phyloP scores from a whole-genome alignment of 345 rosid species.

The Acer negundo region DNA sequence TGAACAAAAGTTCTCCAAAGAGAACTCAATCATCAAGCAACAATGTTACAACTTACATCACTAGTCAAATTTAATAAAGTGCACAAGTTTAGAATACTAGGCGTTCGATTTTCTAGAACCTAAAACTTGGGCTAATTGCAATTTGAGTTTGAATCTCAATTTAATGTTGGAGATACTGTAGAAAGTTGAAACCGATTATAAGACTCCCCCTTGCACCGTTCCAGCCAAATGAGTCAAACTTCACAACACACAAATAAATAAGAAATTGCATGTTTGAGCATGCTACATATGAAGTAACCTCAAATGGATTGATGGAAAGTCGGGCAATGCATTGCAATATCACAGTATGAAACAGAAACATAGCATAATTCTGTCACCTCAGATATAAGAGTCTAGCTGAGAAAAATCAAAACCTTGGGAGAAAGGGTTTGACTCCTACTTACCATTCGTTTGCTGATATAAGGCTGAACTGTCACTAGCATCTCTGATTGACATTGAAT shows the following conservation, averaged over 20 bases:
- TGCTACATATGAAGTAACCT: background rate
- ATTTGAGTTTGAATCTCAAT: background rate
- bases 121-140: background rate
- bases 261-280: background rate
- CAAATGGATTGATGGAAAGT: background rate
- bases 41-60: too few species aligned
- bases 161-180: background rate
- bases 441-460: constrained; percentile 81
- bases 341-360: background rate
- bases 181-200: background rate
- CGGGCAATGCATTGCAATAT: constrained; percentile 3
- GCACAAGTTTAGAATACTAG: background rate
- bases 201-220: background rate
- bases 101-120: background rate
- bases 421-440: constrained; percentile 14
- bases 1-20: background rate
- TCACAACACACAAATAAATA: background rate
- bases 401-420: background rate
- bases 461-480: constrained; percentile 59
- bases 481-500: constrained; percentile 46
- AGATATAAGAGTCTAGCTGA: background rate
- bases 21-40: background rate
- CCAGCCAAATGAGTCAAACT: background rate
- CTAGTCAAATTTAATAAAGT: background rate
- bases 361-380: background rate